Base-by-base conservation (phyloP, 2,329 filamentous ascomycete species). In the Cytospora piceae region DNA sequence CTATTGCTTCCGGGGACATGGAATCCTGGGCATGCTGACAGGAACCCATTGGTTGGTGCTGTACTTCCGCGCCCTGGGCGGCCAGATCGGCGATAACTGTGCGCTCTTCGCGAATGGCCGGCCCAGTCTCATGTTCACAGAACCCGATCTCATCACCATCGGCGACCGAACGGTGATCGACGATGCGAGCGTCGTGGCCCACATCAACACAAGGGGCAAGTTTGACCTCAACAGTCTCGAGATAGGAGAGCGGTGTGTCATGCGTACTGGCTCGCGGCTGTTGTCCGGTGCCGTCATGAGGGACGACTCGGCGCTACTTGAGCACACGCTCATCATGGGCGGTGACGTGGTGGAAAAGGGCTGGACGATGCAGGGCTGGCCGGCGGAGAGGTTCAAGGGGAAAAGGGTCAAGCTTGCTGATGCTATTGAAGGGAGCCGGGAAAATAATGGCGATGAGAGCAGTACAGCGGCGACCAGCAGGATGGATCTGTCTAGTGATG, bases 271-370 rank as follows among this genome's bases (percentile, higher is more conserved):
- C 1, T 83, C 80, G 53, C 75, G 84, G 37, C 72, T 87, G 62
- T 76, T 87, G 58, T 82, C 79, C 49, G 84, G 84, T 14, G 83
- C 83, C 4, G 77, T 71, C 24, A 86, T 86, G 83, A 80, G 79
- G 63, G 74, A 78, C 3, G 83, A 85, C 69, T 79, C 80, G 24
- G 83, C 83, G 69, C 73, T 87, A 42, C 71, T 87, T 42, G 84
- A 87, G 74, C 85, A 87, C 68, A 87, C 84, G 0, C 76, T 87
- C 4, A 77, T 87, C 52, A 83, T 87, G 79, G 80, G 81, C 1
- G 85, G 84, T 5, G 84, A 87, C 71, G 76, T 83, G 51, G 83
- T 86, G 0, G 83, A 83, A 78, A 79, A 46, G 62, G 79, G 78
- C 0, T 74, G 72, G 63, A 83, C 82, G 1, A 81, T 83, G 74